Evolutionary conservation across 768 basidiomycete species (phyloP).

Genomic region (Xanthoconium stramineum): DNA sequence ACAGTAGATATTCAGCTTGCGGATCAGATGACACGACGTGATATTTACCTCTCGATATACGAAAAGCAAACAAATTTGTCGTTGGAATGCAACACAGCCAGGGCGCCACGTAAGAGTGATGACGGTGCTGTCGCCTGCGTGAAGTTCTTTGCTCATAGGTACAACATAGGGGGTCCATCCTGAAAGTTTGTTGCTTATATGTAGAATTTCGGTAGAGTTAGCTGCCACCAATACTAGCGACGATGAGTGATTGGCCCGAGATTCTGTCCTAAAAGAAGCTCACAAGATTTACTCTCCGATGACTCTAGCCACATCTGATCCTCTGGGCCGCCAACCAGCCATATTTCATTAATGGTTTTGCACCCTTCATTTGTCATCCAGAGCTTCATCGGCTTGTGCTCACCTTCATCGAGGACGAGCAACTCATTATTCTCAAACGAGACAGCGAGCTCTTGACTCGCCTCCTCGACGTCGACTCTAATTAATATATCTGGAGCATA

Average conservation of each 20-base stretch:
- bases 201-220: constrained; percentile 37
- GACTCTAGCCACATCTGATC: constrained; percentile 59
- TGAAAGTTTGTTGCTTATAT: constrained; percentile 51
- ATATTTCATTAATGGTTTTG: constrained; percentile 60
- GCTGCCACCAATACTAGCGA: constrained; percentile 11
- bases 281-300: constrained; percentile 22
- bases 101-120: constrained; percentile 57
- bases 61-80: constrained; percentile 56
- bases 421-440: constrained; percentile 53
- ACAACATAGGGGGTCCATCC: constrained; percentile 47
- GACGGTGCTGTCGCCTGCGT: constrained; percentile 47
- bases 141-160: constrained; percentile 36
- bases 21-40: not conserved
- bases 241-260: constrained; percentile 2
- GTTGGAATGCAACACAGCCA: constrained; percentile 42
- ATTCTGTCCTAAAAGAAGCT: constrained; percentile 2
- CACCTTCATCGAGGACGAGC: constrained; percentile 63
- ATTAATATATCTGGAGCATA: constrained; percentile 71
- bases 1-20: constrained; percentile 3
- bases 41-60: constrained; percentile 58
- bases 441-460: constrained; percentile 60
- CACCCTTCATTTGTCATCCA: constrained; percentile 67
- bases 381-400: constrained; percentile 52
- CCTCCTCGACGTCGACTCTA: constrained; percentile 58
- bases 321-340: constrained; percentile 58